A percentile compares a stretch with the other conserved stretches of the same genome.
phyloP scores from a whole-genome alignment of 2,329 filamentous ascomycete genomes.

The Orbilia ellipsospora region DNA sequence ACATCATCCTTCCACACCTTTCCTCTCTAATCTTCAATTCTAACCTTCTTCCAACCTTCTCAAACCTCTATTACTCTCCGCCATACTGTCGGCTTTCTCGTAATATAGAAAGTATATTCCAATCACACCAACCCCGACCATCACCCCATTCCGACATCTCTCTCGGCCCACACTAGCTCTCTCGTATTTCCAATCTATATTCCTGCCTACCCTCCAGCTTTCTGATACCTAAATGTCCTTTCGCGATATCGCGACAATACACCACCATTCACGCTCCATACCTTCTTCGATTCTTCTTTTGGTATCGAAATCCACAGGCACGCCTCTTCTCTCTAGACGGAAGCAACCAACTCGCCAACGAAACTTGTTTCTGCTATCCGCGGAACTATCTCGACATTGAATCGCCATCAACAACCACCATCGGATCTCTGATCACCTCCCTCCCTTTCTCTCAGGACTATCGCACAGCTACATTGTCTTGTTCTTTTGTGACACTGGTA shows the following conservation, averaged over 20 bases:
- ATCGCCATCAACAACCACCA: constrained; percentile 4
- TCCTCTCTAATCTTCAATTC: constrained; percentile 21
- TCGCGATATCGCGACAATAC: constrained; percentile 20
- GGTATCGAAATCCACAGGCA: constrained; percentile 16
- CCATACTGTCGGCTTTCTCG: too few relatives aligned
- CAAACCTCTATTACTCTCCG: neutral
- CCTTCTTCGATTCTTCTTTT: constrained; percentile 3
- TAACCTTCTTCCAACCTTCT: neutral
- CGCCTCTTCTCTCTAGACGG: neutral
- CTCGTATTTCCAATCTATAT: neutral
- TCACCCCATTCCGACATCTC: neutral
- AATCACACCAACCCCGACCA: neutral
- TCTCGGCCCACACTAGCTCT: neutral
- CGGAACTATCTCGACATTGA: too few relatives aligned
- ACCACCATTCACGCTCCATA: neutral
- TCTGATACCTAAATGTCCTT: neutral
- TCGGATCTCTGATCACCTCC: too few relatives aligned
- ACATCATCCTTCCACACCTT: constrained; percentile 20
- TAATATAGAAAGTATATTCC: neutral
- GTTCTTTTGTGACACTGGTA: too few relatives aligned
- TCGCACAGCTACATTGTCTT: too few relatives aligned
- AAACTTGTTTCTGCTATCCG: too few relatives aligned
- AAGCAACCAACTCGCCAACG: too few relatives aligned
- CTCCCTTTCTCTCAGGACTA: too few relatives aligned
- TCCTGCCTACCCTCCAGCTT: neutral